A percentile compares a stretch with the other conserved stretches of the same genome.
Conservation (phyloP, 2,329 filamentous ascomycete genomes). For the Teratosphaeria destructans region DNA sequence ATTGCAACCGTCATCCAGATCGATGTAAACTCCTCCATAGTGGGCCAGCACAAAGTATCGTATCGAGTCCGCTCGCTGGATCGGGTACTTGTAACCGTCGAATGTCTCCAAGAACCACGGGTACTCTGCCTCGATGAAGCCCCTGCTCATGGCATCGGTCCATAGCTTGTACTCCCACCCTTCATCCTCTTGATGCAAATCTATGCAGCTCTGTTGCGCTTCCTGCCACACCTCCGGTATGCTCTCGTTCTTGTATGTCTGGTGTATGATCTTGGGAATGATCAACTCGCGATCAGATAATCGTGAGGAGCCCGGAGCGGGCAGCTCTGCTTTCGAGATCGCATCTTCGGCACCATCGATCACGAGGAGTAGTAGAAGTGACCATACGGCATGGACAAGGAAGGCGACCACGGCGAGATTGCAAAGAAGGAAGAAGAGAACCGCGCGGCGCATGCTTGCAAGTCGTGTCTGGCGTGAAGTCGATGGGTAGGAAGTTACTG, state of each 20-base stretch:
- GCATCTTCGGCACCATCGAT: slow-evolving; percentile 57
- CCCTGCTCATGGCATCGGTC: slow-evolving; percentile 59
- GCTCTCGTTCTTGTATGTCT: slow-evolving; percentile 62
- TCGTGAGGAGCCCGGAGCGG: slow-evolving; percentile 50
- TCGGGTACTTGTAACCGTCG: slow-evolving; percentile 61
- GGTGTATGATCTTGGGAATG: slow-evolving; percentile 69
- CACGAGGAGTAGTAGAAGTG: slow-evolving; percentile 58
- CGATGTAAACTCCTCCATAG: slow-evolving; percentile 72
- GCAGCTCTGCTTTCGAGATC: slow-evolving; percentile 56
- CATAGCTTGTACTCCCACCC: slow-evolving; percentile 70
- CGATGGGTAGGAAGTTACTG: neutral
- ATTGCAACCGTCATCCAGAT: slow-evolving; percentile 63
- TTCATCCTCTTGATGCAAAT: slow-evolving; percentile 45
- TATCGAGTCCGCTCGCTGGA: slow-evolving; percentile 66
- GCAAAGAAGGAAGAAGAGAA: slow-evolving; percentile 53
- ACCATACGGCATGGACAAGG: slow-evolving; percentile 58
- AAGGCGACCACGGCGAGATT: slow-evolving; percentile 54
- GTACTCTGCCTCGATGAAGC: slow-evolving; percentile 64
- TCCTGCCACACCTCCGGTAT: slow-evolving; percentile 57
- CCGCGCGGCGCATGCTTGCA: slow-evolving; percentile 46
- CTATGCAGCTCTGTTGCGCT: slow-evolving; percentile 55
- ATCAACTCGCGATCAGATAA: slow-evolving; percentile 48
- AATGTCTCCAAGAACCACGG: slow-evolving; percentile 62
- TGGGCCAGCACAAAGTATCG: slow-evolving; percentile 69
- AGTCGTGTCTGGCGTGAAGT: neutral